phyloP scores from a whole-genome alignment of 2,329 filamentous ascomycete species.

The Colletotrichum truncatum region DNA sequence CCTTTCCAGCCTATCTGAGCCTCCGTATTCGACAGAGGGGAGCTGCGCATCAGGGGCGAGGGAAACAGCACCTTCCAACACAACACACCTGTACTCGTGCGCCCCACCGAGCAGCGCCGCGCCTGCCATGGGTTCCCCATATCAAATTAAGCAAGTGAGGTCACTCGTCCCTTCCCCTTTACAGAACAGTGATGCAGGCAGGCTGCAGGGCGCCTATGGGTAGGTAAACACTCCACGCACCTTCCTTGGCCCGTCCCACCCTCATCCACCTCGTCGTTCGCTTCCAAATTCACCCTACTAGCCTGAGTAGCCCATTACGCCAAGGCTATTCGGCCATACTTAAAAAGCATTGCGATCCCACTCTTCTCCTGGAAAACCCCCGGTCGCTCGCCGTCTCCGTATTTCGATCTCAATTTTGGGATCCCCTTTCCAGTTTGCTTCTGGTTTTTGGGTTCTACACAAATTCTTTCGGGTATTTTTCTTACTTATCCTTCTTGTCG shows the following conservation, averaged over 20 bases:
- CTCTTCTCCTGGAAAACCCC: constrained; percentile 4
- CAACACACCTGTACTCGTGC: not conserved
- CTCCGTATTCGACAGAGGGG: too few species aligned
- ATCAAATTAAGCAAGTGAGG: constrained; percentile 13
- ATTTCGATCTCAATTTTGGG: not conserved
- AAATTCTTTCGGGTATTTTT: not conserved
- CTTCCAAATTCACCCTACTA: constrained; percentile 1
- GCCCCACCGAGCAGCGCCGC: not conserved
- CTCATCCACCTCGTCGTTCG: not conserved
- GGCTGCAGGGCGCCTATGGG: constrained; percentile 2
- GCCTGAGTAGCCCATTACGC: constrained; percentile 17
- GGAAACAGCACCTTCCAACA: too few species aligned
- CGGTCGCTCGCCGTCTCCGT: not conserved
- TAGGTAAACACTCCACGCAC: not conserved
- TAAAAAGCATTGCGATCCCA: constrained; percentile 26
- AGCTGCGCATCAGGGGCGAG: too few species aligned
- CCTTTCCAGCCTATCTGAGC: too few species aligned
- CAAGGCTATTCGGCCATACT: constrained; percentile 11
- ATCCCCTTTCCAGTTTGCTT: constrained; percentile 9
- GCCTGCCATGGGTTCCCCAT: constrained; percentile 2
- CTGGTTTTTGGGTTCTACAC: not conserved
- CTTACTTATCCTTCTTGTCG: not conserved
- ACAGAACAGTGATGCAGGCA: not conserved
- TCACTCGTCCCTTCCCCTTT: constrained; percentile 8
- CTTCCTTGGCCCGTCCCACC: not conserved